These are phyloP conservation scores for Colletotrichum navitas DNA, from an alignment of 2,329 filamentous ascomycete species.

Conservation along the genomic window DNA sequence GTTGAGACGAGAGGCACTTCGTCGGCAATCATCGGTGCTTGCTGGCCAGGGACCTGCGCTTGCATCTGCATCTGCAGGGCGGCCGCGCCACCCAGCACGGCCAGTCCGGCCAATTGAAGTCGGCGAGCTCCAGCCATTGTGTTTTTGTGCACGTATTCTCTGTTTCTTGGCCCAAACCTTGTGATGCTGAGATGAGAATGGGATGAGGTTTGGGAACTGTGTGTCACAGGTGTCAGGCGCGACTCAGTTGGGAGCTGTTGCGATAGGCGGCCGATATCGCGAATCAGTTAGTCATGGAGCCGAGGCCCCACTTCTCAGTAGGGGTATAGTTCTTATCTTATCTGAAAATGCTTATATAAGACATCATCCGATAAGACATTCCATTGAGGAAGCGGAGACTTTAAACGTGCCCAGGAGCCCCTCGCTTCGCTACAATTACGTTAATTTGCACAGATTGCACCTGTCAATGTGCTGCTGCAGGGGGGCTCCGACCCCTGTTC, in stretches of 20 bases:
- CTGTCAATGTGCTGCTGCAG: constrained; percentile 22
- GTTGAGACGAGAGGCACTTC: constrained; percentile 18
- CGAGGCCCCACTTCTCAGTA: constrained; percentile 12
- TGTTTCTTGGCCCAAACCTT: constrained; percentile 19
- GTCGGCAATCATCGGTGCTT: constrained; percentile 37
- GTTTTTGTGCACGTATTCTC: neutral
- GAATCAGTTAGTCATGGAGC: constrained; percentile 36
- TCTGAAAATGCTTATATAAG: constrained; percentile 16
- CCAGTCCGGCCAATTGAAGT: constrained; percentile 32
- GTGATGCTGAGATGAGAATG: constrained; percentile 30
- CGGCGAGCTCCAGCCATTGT: constrained; percentile 33
- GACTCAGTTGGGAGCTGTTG: constrained; percentile 24
- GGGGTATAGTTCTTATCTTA: constrained; percentile 32
- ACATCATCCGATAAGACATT: neutral
- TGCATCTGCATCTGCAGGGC: constrained; percentile 34
- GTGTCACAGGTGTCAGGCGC: constrained; percentile 27
- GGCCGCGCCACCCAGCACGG: constrained; percentile 31
- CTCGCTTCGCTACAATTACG: constrained; percentile 28
- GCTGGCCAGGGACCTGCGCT: constrained; percentile 29
- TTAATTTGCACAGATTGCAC: constrained; percentile 23
- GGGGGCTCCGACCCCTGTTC: constrained; percentile 17
- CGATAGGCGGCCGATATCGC: constrained; percentile 41
- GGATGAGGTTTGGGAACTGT: constrained; percentile 27
- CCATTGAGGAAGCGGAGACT: neutral
- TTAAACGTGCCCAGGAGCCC: constrained; percentile 6